Evolutionary conservation across 768 basidiomycete genomes (phyloP).

Genomic region (Termitomyces sp.): DNA sequence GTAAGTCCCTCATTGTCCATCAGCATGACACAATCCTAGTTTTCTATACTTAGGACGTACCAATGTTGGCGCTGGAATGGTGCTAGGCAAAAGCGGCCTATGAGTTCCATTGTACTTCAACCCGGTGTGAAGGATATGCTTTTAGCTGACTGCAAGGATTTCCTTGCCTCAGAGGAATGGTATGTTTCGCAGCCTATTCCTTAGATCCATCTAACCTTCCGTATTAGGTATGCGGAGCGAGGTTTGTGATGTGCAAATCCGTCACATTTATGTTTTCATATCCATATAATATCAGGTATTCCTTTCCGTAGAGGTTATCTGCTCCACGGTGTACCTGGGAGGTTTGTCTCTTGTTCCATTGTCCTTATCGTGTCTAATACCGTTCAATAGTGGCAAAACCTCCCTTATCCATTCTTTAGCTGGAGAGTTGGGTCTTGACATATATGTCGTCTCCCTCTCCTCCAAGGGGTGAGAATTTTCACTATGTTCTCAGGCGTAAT

Average conservation of each 20-base stretch:
- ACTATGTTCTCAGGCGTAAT: constrained; percentile 4
- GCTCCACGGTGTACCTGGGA: constrained; percentile 82
- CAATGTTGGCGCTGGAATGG: constrained; percentile 88
- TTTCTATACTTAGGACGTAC: constrained; percentile 45
- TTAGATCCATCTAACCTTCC: constrained; percentile 15
- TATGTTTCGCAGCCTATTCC: constrained; percentile 32
- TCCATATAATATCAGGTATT: constrained; percentile 52
- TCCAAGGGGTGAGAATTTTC: constrained; percentile 66
- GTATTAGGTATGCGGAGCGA: constrained; percentile 81
- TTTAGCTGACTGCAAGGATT: constrained; percentile 81
- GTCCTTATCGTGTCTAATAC: constrained; percentile 13
- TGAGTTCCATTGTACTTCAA: constrained; percentile 90
- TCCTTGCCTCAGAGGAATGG: constrained; percentile 83
- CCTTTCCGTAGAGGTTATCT: constrained; percentile 87
- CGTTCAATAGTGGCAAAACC: constrained; percentile 66
- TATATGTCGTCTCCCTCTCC: constrained; percentile 87
- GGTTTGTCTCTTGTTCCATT: constrained; percentile 37
- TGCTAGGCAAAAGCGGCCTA: constrained; percentile 82
- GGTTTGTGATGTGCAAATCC: constrained; percentile 42
- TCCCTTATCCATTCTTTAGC: constrained; percentile 83
- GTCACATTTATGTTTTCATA: constrained; percentile 11
- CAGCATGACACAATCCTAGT: background rate
- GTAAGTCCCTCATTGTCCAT: constrained; percentile 41
- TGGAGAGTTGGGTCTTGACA: constrained; percentile 83
- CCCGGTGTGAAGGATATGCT: constrained; percentile 92